Evolutionary conservation across 306 rosid species (phyloP).

Genomic region (Rosa persica): DNA sequence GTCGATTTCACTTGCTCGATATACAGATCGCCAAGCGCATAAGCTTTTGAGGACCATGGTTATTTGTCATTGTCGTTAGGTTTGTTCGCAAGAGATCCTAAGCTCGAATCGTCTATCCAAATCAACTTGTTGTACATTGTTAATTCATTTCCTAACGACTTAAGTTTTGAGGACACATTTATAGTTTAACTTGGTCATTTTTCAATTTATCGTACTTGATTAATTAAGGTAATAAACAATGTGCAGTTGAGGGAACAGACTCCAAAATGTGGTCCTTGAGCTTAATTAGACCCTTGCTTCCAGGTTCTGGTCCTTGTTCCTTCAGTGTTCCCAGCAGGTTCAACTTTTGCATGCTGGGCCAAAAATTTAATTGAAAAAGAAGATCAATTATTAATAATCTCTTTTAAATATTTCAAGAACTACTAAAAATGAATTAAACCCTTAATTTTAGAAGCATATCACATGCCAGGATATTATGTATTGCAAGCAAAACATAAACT

Average conservation of each 20-base stretch:
- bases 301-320: slow-evolving; percentile 35
- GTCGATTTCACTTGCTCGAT: background rate
- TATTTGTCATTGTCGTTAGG: background rate
- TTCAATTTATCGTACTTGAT: background rate
- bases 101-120: background rate
- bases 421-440: background rate
- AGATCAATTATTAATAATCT: background rate
- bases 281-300: slow-evolving; percentile 21
- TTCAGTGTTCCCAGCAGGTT: slow-evolving; percentile 13
- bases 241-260: background rate
- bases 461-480: slow-evolving; percentile 41
- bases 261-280: slow-evolving; percentile 18
- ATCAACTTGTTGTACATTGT: background rate
- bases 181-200: background rate
- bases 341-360: slow-evolving; percentile 11
- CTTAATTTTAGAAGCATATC: slow-evolving; percentile 42
- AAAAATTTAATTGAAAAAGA: background rate
- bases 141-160: background rate
- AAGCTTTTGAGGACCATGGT: background rate
- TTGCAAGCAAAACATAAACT: slow-evolving; percentile 36
- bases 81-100: background rate
- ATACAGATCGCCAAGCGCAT: background rate
- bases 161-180: background rate
- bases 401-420: background rate
- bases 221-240: background rate